These are phyloP conservation scores for Pistacia atlantica DNA, from an alignment of 345 rosid genomes.

Conservation along the genomic window DNA sequence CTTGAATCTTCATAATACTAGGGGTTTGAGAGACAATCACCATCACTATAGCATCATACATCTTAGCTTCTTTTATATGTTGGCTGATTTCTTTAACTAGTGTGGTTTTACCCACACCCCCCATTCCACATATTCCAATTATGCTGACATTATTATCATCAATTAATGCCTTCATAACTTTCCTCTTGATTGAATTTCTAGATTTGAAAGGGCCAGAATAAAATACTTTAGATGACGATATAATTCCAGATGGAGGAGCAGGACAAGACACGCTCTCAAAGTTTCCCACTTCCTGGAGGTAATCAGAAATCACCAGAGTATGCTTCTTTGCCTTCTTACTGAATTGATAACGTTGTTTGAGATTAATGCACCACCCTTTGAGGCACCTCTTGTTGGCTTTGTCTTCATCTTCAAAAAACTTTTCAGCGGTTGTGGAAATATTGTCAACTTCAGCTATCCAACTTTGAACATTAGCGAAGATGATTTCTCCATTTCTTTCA, in stretches of 20 bases:
- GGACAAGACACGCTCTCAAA: not conserved
- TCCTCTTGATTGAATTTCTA: not conserved
- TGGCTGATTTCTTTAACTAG: conserved; percentile 15
- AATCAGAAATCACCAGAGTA: not conserved
- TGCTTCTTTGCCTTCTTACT: not conserved
- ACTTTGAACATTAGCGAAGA: too few species aligned
- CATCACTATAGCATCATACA: conserved; percentile 15
- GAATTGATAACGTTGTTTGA: not conserved
- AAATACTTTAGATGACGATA: not conserved
- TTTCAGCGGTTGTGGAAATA: not conserved
- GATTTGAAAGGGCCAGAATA: not conserved
- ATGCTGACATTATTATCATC: not conserved
- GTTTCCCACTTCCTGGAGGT: not conserved
- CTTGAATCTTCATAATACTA: conserved; percentile 3
- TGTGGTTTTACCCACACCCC: conserved; percentile 14
- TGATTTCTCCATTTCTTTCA: too few species aligned
- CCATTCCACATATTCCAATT: conserved; percentile 23
- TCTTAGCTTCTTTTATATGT: not conserved
- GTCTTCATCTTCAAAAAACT: not conserved
- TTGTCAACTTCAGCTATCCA: not conserved
- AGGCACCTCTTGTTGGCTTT: not conserved
- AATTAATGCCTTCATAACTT: not conserved
- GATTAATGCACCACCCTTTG: not conserved
- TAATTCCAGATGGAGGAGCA: not conserved
- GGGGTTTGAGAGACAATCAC: conserved; percentile 9